A percentile compares a stretch with the other conserved stretches of the same genome.
phyloP scores from a whole-genome alignment of 1,139 yeast species.

The Pichia sp. region DNA sequence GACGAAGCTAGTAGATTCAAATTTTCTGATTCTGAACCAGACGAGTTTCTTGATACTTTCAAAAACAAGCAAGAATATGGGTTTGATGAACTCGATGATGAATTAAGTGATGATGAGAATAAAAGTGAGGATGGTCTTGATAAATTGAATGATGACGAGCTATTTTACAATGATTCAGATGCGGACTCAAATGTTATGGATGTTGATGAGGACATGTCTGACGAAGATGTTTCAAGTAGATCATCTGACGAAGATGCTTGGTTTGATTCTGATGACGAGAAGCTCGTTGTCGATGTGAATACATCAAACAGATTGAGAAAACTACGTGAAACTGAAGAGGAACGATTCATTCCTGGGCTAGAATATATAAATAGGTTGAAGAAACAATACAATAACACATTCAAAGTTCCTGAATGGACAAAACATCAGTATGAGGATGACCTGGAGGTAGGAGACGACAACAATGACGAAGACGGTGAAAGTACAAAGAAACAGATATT shows the following conservation, averaged over 20 bases:
- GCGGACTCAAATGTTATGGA: slow-evolving; percentile 36
- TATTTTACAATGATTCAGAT: slow-evolving; percentile 56
- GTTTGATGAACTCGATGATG: slow-evolving; percentile 28
- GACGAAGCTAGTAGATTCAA: slow-evolving; percentile 13
- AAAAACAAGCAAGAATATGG: slow-evolving; percentile 23
- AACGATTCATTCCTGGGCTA: slow-evolving; percentile 52
- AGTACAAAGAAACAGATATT: slow-evolving; percentile 28
- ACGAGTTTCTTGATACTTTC: slow-evolving; percentile 24
- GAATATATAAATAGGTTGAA: slow-evolving; percentile 69
- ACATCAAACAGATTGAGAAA: slow-evolving; percentile 60
- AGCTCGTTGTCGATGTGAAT: slow-evolving; percentile 51
- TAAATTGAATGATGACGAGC: slow-evolving; percentile 48
- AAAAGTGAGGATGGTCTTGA: slow-evolving; percentile 31
- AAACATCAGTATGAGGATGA: slow-evolving; percentile 30
- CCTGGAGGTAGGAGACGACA: slow-evolving; percentile 23
- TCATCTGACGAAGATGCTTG: slow-evolving; percentile 47
- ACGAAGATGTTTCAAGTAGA: slow-evolving; percentile 29
- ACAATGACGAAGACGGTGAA: slow-evolving; percentile 22
- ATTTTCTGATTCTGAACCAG: slow-evolving; percentile 26
- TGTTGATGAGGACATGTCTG: slow-evolving; percentile 30
- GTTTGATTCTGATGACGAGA: slow-evolving; percentile 91
- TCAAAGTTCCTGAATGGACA: slow-evolving; percentile 89
- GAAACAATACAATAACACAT: slow-evolving; percentile 77
- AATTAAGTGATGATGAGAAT: slow-evolving; percentile 28
- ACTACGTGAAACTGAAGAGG: slow-evolving; percentile 58